Evolutionary conservation across 2,329 filamentous ascomycete genomes (phyloP).

Genomic region (Neurospora sp.): DNA sequence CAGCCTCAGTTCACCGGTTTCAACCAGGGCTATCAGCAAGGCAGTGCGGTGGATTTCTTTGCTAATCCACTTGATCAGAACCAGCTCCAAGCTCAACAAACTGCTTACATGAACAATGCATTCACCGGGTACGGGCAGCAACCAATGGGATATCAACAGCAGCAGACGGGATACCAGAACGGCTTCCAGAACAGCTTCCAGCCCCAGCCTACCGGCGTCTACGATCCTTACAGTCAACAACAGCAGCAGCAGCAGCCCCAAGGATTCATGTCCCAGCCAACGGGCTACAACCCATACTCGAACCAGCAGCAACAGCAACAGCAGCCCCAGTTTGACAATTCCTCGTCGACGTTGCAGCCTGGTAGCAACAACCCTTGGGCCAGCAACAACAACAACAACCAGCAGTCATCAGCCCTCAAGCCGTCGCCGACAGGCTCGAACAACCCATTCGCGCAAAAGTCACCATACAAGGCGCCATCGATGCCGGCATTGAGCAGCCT

Average conservation of each 20-base stretch:
- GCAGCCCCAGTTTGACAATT: constrained; percentile 41
- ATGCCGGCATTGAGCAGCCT: constrained; percentile 66
- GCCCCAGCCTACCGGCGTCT: constrained; percentile 51
- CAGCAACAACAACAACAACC: constrained; percentile 45
- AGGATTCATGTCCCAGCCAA: constrained; percentile 28
- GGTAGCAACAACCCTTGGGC: constrained; percentile 96
- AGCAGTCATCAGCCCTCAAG: constrained; percentile 50
- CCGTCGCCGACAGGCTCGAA: constrained; percentile 91
- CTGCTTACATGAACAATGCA: constrained; percentile 54
- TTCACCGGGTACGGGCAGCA: constrained; percentile 44
- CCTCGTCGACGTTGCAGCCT: constrained; percentile 48
- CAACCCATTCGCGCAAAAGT: constrained; percentile 72
- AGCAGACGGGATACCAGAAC: constrained; percentile 28
- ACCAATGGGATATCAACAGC: constrained; percentile 16
- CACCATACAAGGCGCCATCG: constrained; percentile 38
- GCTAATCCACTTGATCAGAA: constrained; percentile 86
- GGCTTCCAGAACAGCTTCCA: constrained; percentile 55
- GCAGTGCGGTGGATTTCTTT: constrained; percentile 92
- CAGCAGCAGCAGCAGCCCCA: constrained; percentile 32
- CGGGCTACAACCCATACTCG: constrained; percentile 24
- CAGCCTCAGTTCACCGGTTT: constrained; percentile 78
- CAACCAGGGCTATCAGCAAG: constrained; percentile 97
- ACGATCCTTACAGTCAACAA: constrained; percentile 54
- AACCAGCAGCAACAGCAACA: constrained; percentile 38
- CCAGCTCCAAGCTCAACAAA: constrained; percentile 69